A percentile compares a stretch with the other conserved stretches of the same genome.
Conservation (phyloP, 2,329 filamentous ascomycete genomes). For the Venturia effusa region DNA sequence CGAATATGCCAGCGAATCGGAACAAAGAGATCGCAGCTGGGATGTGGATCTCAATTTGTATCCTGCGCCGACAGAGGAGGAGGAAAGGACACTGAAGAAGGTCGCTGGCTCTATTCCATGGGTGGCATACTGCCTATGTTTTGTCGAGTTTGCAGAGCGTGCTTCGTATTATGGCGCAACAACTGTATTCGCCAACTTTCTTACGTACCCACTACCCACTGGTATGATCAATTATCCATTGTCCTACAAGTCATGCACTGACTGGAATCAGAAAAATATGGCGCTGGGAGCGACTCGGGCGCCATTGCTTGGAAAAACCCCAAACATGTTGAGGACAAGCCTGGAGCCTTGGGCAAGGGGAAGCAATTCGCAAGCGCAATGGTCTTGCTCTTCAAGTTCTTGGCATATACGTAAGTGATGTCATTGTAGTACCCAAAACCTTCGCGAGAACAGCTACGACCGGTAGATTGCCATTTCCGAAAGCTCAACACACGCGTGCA, state of each 20-base stretch:
- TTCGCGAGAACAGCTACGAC: not conserved
- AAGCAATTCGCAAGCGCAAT: constrained; percentile 42
- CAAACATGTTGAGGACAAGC: constrained; percentile 28
- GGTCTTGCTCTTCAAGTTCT: constrained; percentile 43
- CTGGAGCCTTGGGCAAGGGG: constrained; percentile 25
- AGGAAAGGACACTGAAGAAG: constrained; percentile 34
- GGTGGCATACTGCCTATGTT: constrained; percentile 46
- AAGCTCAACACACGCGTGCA: too few species aligned
- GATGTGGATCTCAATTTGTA: not conserved
- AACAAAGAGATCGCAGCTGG: not conserved
- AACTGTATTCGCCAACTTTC: constrained; percentile 49
- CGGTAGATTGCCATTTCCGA: too few species aligned
- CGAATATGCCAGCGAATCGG: not conserved
- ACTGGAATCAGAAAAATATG: not conserved
- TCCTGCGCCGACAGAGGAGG: constrained; percentile 36
- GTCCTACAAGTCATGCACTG: not conserved
- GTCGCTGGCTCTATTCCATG: constrained; percentile 41
- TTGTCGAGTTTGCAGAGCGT: constrained; percentile 50
- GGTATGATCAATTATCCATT: not conserved
- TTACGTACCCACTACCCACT: constrained; percentile 47
- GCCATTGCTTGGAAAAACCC: constrained; percentile 21
- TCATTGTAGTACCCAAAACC: not conserved
- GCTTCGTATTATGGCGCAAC: constrained; percentile 50
- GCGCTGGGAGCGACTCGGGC: constrained; percentile 25
- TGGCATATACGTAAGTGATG: constrained; percentile 36